These are phyloP conservation scores for Metschnikowia borealis DNA, from an alignment of 805 yeast genomes.

Conservation along the genomic window DNA sequence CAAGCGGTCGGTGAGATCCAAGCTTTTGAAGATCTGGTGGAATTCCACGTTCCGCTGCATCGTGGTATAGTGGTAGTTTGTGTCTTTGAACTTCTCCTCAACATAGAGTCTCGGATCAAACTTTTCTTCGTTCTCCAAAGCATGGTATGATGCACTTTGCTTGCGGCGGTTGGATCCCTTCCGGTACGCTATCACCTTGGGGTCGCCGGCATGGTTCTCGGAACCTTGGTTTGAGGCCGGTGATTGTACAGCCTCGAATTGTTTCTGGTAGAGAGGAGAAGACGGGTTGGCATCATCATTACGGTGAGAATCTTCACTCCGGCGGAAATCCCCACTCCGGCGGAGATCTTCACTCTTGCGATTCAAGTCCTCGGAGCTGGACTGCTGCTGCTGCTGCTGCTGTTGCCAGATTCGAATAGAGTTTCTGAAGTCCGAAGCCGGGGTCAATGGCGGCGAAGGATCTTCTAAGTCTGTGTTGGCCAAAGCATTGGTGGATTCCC, in stretches of 20 bases:
- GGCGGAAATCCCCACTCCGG: constrained; percentile 1
- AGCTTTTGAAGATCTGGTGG: constrained; percentile 65
- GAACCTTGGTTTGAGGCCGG: constrained; percentile 1
- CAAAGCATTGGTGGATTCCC: constrained; percentile 16
- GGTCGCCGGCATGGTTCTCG: constrained; percentile 19
- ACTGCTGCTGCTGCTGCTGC: constrained; percentile 13
- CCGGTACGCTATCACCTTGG: constrained; percentile 38
- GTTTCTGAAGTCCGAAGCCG: constrained; percentile 12
- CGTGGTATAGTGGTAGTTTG: constrained; percentile 62
- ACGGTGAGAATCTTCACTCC: neutral
- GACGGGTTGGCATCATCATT: neutral
- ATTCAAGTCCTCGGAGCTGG: constrained; percentile 1
- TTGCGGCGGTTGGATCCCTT: constrained; percentile 33
- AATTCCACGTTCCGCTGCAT: constrained; percentile 57
- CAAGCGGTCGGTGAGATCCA: constrained; percentile 66
- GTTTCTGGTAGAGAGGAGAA: neutral
- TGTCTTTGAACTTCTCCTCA: constrained; percentile 54
- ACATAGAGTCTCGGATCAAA: constrained; percentile 47
- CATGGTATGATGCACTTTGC: constrained; percentile 20
- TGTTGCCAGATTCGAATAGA: constrained; percentile 18
- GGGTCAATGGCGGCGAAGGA: constrained; percentile 12
- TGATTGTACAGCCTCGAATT: neutral
- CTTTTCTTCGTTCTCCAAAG: constrained; percentile 8
- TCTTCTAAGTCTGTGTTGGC: constrained; percentile 3
- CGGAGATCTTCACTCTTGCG: constrained; percentile 1